These are phyloP conservation scores for Lizonia empirigonia DNA, from an alignment of 2,329 filamentous ascomycete species.

Conservation along the genomic window DNA sequence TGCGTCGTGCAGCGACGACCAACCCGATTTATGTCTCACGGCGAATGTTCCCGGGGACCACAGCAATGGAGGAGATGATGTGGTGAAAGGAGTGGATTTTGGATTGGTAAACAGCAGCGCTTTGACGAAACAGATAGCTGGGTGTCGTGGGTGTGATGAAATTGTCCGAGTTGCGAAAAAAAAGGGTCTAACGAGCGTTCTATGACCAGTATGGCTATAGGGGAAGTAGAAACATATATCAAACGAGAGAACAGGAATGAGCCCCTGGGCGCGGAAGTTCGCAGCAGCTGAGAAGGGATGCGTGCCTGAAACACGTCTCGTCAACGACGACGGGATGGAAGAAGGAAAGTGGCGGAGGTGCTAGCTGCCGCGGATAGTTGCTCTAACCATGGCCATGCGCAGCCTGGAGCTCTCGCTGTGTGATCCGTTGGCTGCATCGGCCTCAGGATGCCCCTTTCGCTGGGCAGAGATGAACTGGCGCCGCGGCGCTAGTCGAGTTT, in stretches of 20 bases:
- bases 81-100: background rate
- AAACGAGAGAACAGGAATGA: constrained; percentile 46
- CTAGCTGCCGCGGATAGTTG: constrained; percentile 34
- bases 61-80: constrained; percentile 15
- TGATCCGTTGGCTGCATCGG: constrained; percentile 36
- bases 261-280: constrained; percentile 29
- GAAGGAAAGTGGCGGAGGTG: constrained; percentile 32
- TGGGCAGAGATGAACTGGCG: constrained; percentile 31
- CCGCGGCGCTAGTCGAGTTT: constrained; percentile 21
- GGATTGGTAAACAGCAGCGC: constrained; percentile 9
- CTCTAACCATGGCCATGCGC: constrained; percentile 32
- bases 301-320: constrained; percentile 39
- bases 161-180: constrained; percentile 7
- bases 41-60: background rate
- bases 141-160: constrained; percentile 20
- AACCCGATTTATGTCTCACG: constrained; percentile 4
- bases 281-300: constrained; percentile 30
- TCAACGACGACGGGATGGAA: constrained; percentile 35
- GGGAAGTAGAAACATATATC: constrained; percentile 36
- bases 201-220: constrained; percentile 29
- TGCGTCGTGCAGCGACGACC: background rate
- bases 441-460: constrained; percentile 39
- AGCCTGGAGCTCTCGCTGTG: constrained; percentile 35
- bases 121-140: constrained; percentile 14
- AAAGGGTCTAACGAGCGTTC: constrained; percentile 38